phyloP scores from a whole-genome alignment of 495 filamentous ascomycete species.

The Trichocladium antarcticum region DNA sequence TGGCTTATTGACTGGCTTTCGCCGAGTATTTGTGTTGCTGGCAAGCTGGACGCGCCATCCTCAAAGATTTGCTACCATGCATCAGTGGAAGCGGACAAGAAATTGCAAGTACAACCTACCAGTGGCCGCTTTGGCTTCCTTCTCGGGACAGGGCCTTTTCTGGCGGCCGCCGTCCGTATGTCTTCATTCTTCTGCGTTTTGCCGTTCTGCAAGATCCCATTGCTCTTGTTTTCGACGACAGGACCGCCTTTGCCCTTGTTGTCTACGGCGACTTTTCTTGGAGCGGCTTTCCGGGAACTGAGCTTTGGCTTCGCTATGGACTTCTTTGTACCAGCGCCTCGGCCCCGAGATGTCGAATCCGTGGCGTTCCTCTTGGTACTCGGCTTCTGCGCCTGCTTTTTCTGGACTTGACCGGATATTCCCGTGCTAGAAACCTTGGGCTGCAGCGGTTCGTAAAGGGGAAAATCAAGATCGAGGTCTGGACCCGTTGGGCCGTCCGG shows the following conservation, averaged over 20 bases:
- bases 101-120: slow-evolving; percentile 1
- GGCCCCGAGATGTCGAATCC: neutral
- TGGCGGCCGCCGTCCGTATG: neutral
- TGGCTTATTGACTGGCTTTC: slow-evolving; percentile 11
- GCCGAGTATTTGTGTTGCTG: slow-evolving; percentile 13
- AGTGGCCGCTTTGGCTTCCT: slow-evolving; percentile 17
- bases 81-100: neutral
- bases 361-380: neutral
- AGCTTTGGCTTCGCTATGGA: neutral
- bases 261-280: neutral
- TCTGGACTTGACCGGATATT: neutral
- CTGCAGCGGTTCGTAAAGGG: neutral
- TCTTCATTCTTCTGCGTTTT: neutral
- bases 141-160: slow-evolving; percentile 1
- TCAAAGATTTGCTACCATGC: slow-evolving; percentile 15
- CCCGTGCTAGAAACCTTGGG: neutral
- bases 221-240: neutral
- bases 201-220: neutral
- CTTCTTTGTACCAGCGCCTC: neutral
- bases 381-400: neutral
- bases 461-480: too few species aligned
- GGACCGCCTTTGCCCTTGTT: too few species aligned
- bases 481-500: too few species aligned
- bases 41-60: slow-evolving; percentile 7
- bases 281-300: neutral